Percentiles rank a stretch among this genome's conserved stretches.
Conservation (phyloP, 495 filamentous ascomycete species). For the Annulohypoxylon stygium region DNA sequence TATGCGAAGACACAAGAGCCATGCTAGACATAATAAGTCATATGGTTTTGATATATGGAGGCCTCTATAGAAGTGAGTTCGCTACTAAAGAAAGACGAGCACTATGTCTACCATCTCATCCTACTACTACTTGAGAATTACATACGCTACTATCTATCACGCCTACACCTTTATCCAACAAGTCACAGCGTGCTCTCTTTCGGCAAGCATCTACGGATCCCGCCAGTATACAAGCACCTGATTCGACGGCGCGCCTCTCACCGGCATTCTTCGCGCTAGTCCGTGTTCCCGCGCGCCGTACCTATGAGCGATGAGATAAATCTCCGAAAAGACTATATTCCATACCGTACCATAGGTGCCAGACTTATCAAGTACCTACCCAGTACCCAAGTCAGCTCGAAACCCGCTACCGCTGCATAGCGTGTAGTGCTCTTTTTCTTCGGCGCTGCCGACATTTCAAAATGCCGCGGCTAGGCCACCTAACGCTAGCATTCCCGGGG, state of each 20-base stretch:
- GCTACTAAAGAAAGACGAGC: not conserved
- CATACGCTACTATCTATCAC: not conserved
- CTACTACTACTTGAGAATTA: not conserved
- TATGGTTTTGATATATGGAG: not conserved
- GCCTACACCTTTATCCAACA: not conserved
- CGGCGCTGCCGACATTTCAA: slow-evolving; percentile 22
- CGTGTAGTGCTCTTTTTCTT: not conserved
- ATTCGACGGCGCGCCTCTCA: slow-evolving; percentile 4
- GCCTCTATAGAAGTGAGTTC: not conserved
- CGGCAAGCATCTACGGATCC: not conserved
- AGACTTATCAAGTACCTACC: no score
- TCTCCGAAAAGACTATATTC: slow-evolving; percentile 16
- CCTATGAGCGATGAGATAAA: slow-evolving; percentile 25
- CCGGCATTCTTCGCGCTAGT: slow-evolving; percentile 8
- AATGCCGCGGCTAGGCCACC: slow-evolving; percentile 31
- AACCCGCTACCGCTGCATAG: slow-evolving; percentile 7
- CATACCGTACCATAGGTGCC: not conserved
- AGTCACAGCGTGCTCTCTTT: not conserved
- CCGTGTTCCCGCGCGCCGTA: slow-evolving; percentile 9
- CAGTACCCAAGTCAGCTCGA: no score
- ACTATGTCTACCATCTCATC: not conserved
- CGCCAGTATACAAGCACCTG: not conserved
- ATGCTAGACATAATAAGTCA: not conserved
- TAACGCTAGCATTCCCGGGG: slow-evolving; percentile 21
- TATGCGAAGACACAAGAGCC: no score